Conservation (phyloP, 2,329 filamentous ascomycete genomes). For the Paracoccidioides brasiliensis region DNA sequence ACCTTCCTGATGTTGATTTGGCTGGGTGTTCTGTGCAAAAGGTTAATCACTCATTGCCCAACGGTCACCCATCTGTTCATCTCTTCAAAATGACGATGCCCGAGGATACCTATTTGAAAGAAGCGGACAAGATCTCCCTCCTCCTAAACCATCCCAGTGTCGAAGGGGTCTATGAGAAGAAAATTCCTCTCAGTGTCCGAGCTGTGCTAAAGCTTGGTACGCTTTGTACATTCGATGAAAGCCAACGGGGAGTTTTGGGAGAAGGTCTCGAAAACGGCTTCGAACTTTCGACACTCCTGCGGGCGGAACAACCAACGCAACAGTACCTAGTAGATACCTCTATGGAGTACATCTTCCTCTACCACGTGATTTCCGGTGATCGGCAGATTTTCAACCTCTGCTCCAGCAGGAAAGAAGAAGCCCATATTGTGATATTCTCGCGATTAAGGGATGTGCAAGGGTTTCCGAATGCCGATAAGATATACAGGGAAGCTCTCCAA, state of each 20-base stretch:
- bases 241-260: conserved; percentile 77
- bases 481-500: conserved; percentile 66
- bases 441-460: conserved; percentile 69
- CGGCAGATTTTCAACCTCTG: conserved; percentile 89
- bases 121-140: conserved; percentile 66
- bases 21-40: conserved; percentile 81
- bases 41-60: conserved; percentile 83
- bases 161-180: conserved; percentile 93
- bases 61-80: conserved; percentile 86
- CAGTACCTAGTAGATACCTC: conserved; percentile 64
- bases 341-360: conserved; percentile 79
- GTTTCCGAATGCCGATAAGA: conserved; percentile 76
- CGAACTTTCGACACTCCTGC: conserved; percentile 63
- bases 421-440: conserved; percentile 79
- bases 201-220: conserved; percentile 84
- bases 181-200: conserved; percentile 73
- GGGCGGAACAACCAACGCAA: conserved; percentile 48
- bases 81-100: conserved; percentile 87
- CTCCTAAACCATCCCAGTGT: conserved; percentile 88
- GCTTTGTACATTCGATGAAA: conserved; percentile 84
- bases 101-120: conserved; percentile 74
- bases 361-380: conserved; percentile 82
- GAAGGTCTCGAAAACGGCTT: conserved; percentile 90
- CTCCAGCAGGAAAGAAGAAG: conserved; percentile 66
- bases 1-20: conserved; percentile 78